Evolutionary conservation across 306 rosid species (phyloP), one percentile per base, ranked within the genome.

Genomic region (Chamaecrista fasciculata): DNA sequence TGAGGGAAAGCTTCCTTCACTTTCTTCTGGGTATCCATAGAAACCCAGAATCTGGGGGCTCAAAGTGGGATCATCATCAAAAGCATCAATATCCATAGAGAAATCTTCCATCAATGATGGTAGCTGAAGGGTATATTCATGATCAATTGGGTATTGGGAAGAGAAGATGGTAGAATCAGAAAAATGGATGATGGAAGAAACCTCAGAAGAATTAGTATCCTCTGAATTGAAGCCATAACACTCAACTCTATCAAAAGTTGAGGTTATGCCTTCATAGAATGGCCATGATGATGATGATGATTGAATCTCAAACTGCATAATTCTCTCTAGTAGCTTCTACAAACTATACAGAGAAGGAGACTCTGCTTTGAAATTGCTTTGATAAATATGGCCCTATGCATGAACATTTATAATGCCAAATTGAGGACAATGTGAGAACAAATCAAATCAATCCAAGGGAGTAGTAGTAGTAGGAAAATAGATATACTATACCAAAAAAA

Each of bases 281-380:
- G 81, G 40, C 82, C 89, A 83, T 15, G 76, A 67, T 20, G 81
- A 50, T 83, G 77, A 29, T n/a, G n/a, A n/a, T n/a, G n/a, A n/a
- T n/a, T 62, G 43, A 69, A 33, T 57, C 57, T 82, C 80, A 36
- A 61, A 39, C 28, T 73, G 83, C 82, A 71, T 72, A 85, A 70
- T 87, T 8, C 26, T 75, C 8, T 52, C 14, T 48, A 31, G 15
- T 67, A 28, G 40, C n/a, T 16, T 21, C 66, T 0, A n/a, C n/a
- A n/a, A n/a, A n/a, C n/a, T 46, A 62, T 0, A 61, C 55, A 16
- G 53, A 40, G 33, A 43, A 6, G 31, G 46, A n/a, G 65, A 42
- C 34, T 25, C 19, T n/a, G n/a, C n/a, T n/a, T n/a, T n/a, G n/a
- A n/a, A n/a, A n/a, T n/a, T n/a, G n/a, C n/a, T n/a, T n/a, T n/a